Base-by-base conservation (phyloP, 257 asterid species). In the Solanum clarkiae region DNA sequence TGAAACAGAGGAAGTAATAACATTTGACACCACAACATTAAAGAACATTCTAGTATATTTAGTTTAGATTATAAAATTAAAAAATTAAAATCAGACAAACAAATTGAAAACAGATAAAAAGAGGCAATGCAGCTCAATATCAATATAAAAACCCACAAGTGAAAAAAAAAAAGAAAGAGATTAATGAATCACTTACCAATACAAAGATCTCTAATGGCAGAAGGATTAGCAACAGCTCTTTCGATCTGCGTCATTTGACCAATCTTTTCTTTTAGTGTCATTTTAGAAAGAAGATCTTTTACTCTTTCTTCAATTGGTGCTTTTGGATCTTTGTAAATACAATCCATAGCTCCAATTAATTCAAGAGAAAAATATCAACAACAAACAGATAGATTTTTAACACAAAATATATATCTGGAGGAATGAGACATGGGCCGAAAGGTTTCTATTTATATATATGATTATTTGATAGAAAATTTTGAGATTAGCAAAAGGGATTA, bases 231-330 rank as follows among this genome's bases (percentile, higher is more conserved):
- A 26, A 93, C 96, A 18, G 87, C 84, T 53, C 97, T 94, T 70
- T 93, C 97, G 90, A 93, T 93, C 93, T 92, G 97, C 40, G 98
- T 93, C 91, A 96, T 96, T 81, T 96, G 99, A 54, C 98, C 98
- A 77, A 96, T 93, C 89, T 96, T 96, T n/a, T 96, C 99, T 32
- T 65, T 81, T 22, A 96, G 90, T 13, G 98, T 94, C 99, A 96
- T 94, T 75, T 95, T 91, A 53, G 97, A 88, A 82, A 95, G 91
- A 71, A 96, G 94, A 86, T 95, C 98, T 83, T 91, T 95, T 12
- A 96, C 94, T 81, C 97, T 90, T 62, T 93, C 93, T 87, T 96
- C 99, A 49, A 92, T 49, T 42, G 94, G 91, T 84, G 97, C 98
- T 79, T 86, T 89, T 29, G 91, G 92, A 88, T 92, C 91, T 87